Percentiles rank a stretch among this genome's conserved stretches.
Conservation (phyloP, 2,329 filamentous ascomycete species). For the Calonectria pseudoturangicola region DNA sequence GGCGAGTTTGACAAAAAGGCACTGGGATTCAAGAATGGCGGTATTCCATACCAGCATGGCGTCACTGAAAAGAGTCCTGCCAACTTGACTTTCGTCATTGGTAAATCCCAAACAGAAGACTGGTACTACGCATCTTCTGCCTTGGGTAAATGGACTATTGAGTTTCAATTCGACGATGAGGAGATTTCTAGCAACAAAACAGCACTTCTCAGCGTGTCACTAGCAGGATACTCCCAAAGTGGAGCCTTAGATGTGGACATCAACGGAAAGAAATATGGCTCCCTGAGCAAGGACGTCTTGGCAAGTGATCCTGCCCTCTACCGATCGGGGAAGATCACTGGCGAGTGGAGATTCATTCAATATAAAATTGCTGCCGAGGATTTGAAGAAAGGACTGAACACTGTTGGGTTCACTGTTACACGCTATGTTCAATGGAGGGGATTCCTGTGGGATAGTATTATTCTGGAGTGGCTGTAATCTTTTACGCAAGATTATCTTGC, state of each 20-base stretch:
- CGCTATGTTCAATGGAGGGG: constrained; percentile 6
- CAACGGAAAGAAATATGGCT: not conserved
- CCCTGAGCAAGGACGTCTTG: not conserved
- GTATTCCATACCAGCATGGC: constrained; percentile 15
- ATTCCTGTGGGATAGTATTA: constrained; percentile 15
- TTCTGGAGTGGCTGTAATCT: not conserved
- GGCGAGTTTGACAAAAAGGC: constrained; percentile 19
- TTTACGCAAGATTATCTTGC: too few species aligned
- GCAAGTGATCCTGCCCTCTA: constrained; percentile 11
- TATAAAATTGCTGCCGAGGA: not conserved
- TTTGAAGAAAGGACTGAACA: not conserved
- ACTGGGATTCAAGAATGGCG: constrained; percentile 2
- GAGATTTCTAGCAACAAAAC: not conserved
- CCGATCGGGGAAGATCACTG: constrained; percentile 1
- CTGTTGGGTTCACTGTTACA: constrained; percentile 1
- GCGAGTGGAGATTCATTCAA: constrained; percentile 17
- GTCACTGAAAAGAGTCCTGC: constrained; percentile 6
- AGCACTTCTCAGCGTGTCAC: not conserved
- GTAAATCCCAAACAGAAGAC: not conserved
- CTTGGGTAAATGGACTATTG: constrained; percentile 7
- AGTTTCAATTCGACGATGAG: not conserved
- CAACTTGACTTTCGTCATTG: constrained; percentile 5
- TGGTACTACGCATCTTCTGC: constrained; percentile 21
- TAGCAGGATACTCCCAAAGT: constrained; percentile 8
- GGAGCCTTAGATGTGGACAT: constrained; percentile 3